Base-by-base conservation (phyloP, 2,329 filamentous ascomycete species). In the Zymoseptoria crescenta region DNA sequence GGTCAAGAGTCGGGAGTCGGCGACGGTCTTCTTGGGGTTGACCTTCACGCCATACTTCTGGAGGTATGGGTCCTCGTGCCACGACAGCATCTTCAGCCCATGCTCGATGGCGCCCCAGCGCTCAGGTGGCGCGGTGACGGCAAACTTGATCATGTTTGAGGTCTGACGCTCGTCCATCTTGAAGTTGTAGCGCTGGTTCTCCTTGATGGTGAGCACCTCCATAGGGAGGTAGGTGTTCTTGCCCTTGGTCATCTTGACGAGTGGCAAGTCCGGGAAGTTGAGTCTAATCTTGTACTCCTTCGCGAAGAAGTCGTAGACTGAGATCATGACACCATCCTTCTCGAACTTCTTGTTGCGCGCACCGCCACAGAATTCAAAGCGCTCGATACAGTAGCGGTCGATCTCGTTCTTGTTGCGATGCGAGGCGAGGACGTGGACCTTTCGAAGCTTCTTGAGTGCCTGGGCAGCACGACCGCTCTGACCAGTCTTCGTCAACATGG, bases 121-220 rank as follows among this genome's bases (percentile, higher is more conserved):
- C 29, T 85, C 72, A 0, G 73, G 71, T 0, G 94, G 94, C 1
- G 87, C 82, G 5, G 88, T 90, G 4, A 96, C 93, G 0, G 93
- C 92, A 68, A 93, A 91, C 73, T 88, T 93, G 77, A 99, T 96
- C 94, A 99, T 99, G 4, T 81, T 76, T 0, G 87, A 77, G 0
- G 93, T 96, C 75, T 96, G 80, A 0, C 70, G 68, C 57, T 85
- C 82, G 55, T 79, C 80, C 52, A 86, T 71, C 73, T 86, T 87
- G 70, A 74, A 80, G 2, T 75, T 76, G 67, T 83, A 86, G 2
- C 81, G 79, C 70, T 86, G 81, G 41, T 84, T 81, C 3, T 74
- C 70, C 49, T 79, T 73, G 60, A 86, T 76, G 10, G 70, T 73
- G 45, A 84, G 73, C 29, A 82, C 66, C 58, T 87, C 83, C 72